phyloP scores from a whole-genome alignment of 345 rosid species.

The Jatropha curcas region DNA sequence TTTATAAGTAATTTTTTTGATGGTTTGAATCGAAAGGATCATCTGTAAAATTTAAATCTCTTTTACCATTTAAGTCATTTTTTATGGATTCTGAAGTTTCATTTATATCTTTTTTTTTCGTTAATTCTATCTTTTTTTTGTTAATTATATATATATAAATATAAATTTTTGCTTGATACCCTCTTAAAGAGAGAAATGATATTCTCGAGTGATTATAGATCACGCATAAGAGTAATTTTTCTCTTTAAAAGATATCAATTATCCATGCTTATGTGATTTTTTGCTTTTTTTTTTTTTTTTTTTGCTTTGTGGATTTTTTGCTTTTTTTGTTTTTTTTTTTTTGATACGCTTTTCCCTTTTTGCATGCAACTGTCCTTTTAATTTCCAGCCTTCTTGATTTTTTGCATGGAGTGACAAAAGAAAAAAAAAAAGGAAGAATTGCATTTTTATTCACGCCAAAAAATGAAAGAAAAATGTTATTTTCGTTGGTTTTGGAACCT shows the following conservation, averaged over 20 bases:
- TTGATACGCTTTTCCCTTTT: not conserved
- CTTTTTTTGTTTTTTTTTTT: not conserved
- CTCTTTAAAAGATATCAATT: not conserved
- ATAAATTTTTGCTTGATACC: no score
- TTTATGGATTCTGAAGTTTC: no score
- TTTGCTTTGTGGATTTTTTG: not conserved
- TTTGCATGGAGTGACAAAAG: not conserved
- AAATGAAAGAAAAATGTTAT: no score
- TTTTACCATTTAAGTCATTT: no score
- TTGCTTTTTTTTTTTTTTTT: not conserved
- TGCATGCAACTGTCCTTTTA: conserved; percentile 8
- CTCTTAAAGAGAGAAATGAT: no score
- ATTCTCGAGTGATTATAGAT: not conserved
- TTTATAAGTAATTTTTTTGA: no score
- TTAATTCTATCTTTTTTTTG: no score
- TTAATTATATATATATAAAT: no score
- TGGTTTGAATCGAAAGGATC: no score
- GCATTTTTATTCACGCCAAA: not conserved
- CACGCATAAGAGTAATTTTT: not conserved
- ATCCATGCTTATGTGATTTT: not conserved
- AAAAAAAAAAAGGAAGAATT: not conserved
- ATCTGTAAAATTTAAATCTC: no score
- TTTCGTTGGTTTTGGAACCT: no score
- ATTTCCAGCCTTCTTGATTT: not conserved
- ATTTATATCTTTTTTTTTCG: no score